Base-by-base conservation (phyloP, 2,329 filamentous ascomycete genomes). In the Colletotrichum sp. region DNA sequence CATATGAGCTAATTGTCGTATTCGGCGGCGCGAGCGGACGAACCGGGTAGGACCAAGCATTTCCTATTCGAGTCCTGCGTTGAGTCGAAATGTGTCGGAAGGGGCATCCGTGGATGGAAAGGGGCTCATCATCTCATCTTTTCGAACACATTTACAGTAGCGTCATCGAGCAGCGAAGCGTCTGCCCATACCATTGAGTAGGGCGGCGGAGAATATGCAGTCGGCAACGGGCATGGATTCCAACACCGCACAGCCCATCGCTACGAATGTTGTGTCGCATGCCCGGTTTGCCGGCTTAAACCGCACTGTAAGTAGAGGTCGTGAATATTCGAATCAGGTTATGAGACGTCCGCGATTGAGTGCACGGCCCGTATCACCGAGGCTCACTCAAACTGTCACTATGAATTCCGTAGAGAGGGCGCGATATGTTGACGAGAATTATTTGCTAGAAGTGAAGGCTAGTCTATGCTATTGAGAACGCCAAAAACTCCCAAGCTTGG, bases 401-500 rank as follows among this genome's bases (percentile, higher is more conserved):
- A 3, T 22, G 22, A 22, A 22, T 22, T 22, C 22, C 22, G 22
- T 22, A 22, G 22, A 22, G 22, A 22, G 22, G 22, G 22, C 22
- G 22, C 22, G 22, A 22, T n/a, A 3, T 22, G 9, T 5, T 39
- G 6, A 18, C 32, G 34, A 43, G n/a, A 27, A 71, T 9, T 68
- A 69, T 65, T 34, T 66, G 34, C 64, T 58, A 15, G 15, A 68
- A 72, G 34, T 55, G 61, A 61, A 60, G 36, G 58, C 43, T 65
- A 52, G 27, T 75, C 62, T 75, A 75, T 75, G 64, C 70, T 36
- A 15, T 64, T 6, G 28, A 15, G 13, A 60, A 75, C 73, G 22
- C 73, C 73, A 55, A 39, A 71, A 73, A 73, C 73, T 56, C 70
- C 39, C 55, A 10, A 32, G 34, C 69, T 32, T 32, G 58, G 73